phyloP scores from a whole-genome alignment of 1,284 basidiomycete species.

The Erythrobasidium hasegawianum region DNA sequence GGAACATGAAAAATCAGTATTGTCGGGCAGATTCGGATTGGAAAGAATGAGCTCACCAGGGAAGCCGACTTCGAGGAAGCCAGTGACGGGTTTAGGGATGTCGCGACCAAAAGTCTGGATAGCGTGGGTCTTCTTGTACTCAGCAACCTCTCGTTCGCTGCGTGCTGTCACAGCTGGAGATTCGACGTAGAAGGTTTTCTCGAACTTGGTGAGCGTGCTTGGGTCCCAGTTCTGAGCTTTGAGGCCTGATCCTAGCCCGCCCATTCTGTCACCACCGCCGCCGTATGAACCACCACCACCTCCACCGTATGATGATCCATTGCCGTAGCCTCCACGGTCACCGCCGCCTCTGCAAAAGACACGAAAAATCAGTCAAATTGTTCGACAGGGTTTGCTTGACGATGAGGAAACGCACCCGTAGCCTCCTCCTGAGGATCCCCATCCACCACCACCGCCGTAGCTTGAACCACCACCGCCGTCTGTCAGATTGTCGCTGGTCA shows the following conservation, averaged over 20 bases:
- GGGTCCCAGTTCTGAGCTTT: slow-evolving; percentile 78
- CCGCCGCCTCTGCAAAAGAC: slow-evolving; percentile 30
- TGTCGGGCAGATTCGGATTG: too few relatives aligned
- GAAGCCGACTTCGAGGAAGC: slow-evolving; percentile 93
- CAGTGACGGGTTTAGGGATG: slow-evolving; percentile 83
- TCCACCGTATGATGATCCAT: slow-evolving; percentile 55
- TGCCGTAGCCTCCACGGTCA: slow-evolving; percentile 43
- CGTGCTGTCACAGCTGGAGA: slow-evolving; percentile 77
- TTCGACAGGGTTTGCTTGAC: slow-evolving; percentile 53
- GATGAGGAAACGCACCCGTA: slow-evolving; percentile 38
- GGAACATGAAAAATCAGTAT: too few relatives aligned
- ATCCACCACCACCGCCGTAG: slow-evolving; percentile 20
- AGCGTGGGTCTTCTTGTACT: slow-evolving; percentile 78
- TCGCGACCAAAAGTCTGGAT: slow-evolving; percentile 86
- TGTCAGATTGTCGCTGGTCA: slow-evolving; percentile 3
- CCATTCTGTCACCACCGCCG: slow-evolving; percentile 68
- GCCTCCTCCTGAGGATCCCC: slow-evolving; percentile 36
- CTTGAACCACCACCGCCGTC: slow-evolving; percentile 37
- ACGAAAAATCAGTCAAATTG: slow-evolving; percentile 17
- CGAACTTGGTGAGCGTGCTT: slow-evolving; percentile 62
- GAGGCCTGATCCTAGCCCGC: slow-evolving; percentile 70
- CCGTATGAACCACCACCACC: slow-evolving; percentile 53
- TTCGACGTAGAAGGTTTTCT: slow-evolving; percentile 95
- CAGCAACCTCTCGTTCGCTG: slow-evolving; percentile 79
- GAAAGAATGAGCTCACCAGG: slow-evolving; percentile 51